Base-by-base conservation (phyloP, 1,139 yeast genomes). In the Saccharomyces hybrid region DNA sequence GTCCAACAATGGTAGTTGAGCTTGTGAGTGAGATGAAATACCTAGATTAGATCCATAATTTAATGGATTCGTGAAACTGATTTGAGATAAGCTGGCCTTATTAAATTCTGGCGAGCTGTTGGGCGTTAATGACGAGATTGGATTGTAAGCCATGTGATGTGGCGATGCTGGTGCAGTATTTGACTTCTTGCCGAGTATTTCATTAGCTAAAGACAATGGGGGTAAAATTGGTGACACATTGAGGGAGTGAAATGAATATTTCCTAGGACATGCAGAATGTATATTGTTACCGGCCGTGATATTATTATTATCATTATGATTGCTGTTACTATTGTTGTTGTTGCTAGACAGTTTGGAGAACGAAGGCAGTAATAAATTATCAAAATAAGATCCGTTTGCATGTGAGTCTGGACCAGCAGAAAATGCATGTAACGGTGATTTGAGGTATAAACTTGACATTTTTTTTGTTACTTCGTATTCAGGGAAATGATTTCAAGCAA, bases 141-240 rank as follows among this genome's bases (percentile, higher is more conserved):
- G 31, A 44, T 23, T 49, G 9, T 47, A 42, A n/a, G 49, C 27
- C 16, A 48, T 47, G n/a, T 56, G 61, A 26, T 56, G 56, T 20
- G 70, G 68, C 5, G 70, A 67, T 11, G 69, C 64, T 25, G 71
- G 70, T 2, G 70, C 70, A 8, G 70, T 66, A 30, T 58, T 61
- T 41, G 67, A 59, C 51, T 64, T 64, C 47, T 55, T 58, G 23
- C 53, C 58, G 20, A 49, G 41, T 14, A 52, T 50, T 32, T 23
- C 51, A 34, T 47, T 52, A 30, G 54, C 9, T 27, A 50, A 28
- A 13, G 25, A 38, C 27, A n/a, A 42, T 2, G 26, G 50, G 14
- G 46, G 31, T 25, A 27, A 6, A 47, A 28, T 31, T 28, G 34
- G 32, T 9, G 31, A 20, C 25, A 20, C 31, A 28, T 28, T 25